A percentile compares a stretch with the other conserved stretches of the same genome.
These are phyloP conservation scores for Phytopythium boreale DNA, from an alignment of 352 stramenopile genomes.

Conservation along the genomic window DNA sequence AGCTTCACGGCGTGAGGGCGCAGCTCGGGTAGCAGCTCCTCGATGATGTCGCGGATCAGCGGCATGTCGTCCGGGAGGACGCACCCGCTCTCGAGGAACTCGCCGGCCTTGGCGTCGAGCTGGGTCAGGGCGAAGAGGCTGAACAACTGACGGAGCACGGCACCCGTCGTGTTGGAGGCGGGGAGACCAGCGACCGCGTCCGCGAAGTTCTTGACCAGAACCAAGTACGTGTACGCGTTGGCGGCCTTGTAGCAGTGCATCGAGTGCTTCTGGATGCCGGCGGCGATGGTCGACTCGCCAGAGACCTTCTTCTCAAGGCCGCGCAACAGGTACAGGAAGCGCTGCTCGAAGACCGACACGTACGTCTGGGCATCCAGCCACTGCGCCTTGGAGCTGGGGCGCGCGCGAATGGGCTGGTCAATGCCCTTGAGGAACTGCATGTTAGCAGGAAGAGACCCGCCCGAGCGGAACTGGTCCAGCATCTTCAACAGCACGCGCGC, in stretches of 20 bases:
- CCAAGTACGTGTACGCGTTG: constrained; percentile 52
- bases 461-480: constrained; percentile 31
- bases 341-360: constrained; percentile 46
- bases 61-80: constrained; percentile 43
- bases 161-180: not conserved
- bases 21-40: constrained; percentile 45
- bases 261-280: constrained; percentile 57
- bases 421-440: constrained; percentile 49
- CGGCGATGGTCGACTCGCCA: constrained; percentile 22
- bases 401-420: constrained; percentile 25
- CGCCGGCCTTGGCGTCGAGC: constrained; percentile 52
- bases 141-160: constrained; percentile 52
- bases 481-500: constrained; percentile 46
- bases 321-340: constrained; percentile 47
- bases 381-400: constrained; percentile 18
- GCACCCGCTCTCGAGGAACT: constrained; percentile 65
- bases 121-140: constrained; percentile 75
- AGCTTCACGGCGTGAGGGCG: constrained; percentile 69
- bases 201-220: constrained; percentile 51
- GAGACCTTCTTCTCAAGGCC: constrained; percentile 34
- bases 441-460: constrained; percentile 20
- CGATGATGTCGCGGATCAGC: constrained; percentile 46
- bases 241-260: constrained; percentile 57
- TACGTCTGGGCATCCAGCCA: constrained; percentile 41
- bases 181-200: constrained; percentile 16